Conservation (phyloP, 805 yeast species). For the Nakazawaea holstii region DNA sequence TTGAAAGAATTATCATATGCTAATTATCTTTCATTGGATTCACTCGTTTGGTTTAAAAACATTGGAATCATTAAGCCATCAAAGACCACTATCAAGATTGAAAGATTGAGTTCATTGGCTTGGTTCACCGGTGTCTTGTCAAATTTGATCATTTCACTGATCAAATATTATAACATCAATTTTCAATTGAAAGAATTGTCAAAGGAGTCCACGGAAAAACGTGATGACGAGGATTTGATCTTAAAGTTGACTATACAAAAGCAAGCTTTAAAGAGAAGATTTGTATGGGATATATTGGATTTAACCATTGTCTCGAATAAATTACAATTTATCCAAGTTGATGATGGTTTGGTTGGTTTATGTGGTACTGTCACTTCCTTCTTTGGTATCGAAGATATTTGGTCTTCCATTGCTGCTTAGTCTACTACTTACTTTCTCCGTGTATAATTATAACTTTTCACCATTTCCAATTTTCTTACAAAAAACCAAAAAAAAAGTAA, state of each 20-base stretch:
- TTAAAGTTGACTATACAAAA: constrained; percentile 24
- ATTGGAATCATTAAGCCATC: constrained; percentile 45
- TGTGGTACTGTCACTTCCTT: constrained; percentile 82
- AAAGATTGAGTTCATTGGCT: constrained; percentile 58
- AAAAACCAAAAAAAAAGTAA: too few relatives aligned
- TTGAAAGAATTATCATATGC: constrained; percentile 57
- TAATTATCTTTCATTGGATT: constrained; percentile 59
- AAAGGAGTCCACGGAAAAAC: constrained; percentile 29
- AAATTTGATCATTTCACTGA: constrained; percentile 53
- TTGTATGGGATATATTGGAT: constrained; percentile 76
- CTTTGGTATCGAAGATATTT: constrained; percentile 68
- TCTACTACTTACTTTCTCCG: background rate
- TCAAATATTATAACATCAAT: constrained; percentile 43
- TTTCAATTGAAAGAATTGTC: constrained; percentile 28
- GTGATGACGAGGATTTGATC: constrained; percentile 29
- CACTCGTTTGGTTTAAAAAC: constrained; percentile 55
- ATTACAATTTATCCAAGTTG: constrained; percentile 50
- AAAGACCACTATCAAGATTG: constrained; percentile 41
- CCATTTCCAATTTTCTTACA: too few relatives aligned
- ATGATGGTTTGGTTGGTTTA: constrained; percentile 77
- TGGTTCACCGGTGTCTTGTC: constrained; percentile 74
- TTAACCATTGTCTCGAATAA: constrained; percentile 68
- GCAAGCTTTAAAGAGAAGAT: constrained; percentile 51
- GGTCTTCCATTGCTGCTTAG: constrained; percentile 40
- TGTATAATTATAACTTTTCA: too few relatives aligned